Percentiles rank a stretch among this genome's conserved stretches.
phyloP scores from a whole-genome alignment of 129 eudicot genomes.

The Tagetes patula region DNA sequence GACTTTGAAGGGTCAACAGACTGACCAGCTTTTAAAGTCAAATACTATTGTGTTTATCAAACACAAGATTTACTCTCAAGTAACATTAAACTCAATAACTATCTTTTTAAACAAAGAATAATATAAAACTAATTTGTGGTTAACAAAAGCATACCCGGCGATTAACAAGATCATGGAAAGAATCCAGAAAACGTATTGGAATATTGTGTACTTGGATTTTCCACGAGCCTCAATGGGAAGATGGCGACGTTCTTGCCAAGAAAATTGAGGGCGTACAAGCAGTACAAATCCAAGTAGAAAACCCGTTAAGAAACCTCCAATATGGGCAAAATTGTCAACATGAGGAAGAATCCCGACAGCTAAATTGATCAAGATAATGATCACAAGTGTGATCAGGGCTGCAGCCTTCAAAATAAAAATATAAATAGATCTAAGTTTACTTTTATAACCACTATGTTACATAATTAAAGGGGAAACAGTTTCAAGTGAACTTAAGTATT shows the following conservation, averaged over 20 bases:
- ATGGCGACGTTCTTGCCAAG: slow-evolving; percentile 60
- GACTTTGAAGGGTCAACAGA: slow-evolving; percentile 11
- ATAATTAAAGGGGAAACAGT: not conserved
- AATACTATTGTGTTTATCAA: not conserved
- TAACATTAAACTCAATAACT: not conserved
- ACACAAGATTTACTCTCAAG: slow-evolving; percentile 6
- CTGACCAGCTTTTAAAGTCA: not conserved
- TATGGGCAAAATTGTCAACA: slow-evolving; percentile 85
- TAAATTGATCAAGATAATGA: slow-evolving; percentile 71
- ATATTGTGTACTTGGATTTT: slow-evolving; percentile 59
- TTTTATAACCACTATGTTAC: not conserved
- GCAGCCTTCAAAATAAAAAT: slow-evolving; percentile 50
- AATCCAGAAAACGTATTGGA: slow-evolving; percentile 58
- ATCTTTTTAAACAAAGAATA: not conserved
- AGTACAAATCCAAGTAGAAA: slow-evolving; percentile 78
- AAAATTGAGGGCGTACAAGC: slow-evolving; percentile 73
- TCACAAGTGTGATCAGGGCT: slow-evolving; percentile 62
- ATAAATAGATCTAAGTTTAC: not conserved
- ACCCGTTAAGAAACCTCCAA: slow-evolving; percentile 83
- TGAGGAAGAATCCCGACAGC: slow-evolving; percentile 93
- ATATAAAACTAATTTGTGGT: not conserved
- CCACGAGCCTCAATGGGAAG: slow-evolving; percentile 55
- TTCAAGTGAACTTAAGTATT: not conserved
- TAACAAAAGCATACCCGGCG: slow-evolving; percentile 55
- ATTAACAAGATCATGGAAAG: slow-evolving; percentile 53